These are phyloP conservation scores for Phaseolus coccineus DNA, from an alignment of 331 rosid species.

Conservation along the genomic window DNA sequence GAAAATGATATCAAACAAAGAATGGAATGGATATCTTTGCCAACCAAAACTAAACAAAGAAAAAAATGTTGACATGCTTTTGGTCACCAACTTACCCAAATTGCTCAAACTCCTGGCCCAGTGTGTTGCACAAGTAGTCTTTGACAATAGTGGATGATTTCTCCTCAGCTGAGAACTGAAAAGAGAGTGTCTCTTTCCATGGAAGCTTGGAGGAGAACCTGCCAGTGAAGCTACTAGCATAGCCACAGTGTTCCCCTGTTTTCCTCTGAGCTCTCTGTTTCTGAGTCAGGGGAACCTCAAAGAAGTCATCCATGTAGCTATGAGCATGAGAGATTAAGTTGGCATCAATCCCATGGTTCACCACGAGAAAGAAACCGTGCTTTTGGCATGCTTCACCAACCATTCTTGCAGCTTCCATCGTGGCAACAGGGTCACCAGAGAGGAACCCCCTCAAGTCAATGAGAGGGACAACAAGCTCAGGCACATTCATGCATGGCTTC, in stretches of 20 bases:
- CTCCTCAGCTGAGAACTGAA: constrained; percentile 58
- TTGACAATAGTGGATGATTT: constrained; percentile 49
- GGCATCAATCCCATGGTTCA: constrained; percentile 76
- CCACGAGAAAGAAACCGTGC: constrained; percentile 90
- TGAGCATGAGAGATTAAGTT: constrained; percentile 65
- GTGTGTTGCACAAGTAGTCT: constrained; percentile 54
- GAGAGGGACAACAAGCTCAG: constrained; percentile 71
- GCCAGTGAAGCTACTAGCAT: constrained; percentile 91
- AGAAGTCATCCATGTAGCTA: constrained; percentile 69
- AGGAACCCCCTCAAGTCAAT: constrained; percentile 69
- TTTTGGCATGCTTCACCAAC: constrained; percentile 78
- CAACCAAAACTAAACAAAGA: not conserved
- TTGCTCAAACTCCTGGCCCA: constrained; percentile 66
- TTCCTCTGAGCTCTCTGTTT: constrained; percentile 85
- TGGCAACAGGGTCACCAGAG: constrained; percentile 60
- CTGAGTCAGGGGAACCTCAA: constrained; percentile 65
- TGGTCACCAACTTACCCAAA: constrained; percentile 62
- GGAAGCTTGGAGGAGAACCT: constrained; percentile 88
- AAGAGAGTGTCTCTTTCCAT: constrained; percentile 92
- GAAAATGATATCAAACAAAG: not conserved
- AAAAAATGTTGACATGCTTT: not conserved
- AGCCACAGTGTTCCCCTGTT: constrained; percentile 84
- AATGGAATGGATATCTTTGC: not conserved
- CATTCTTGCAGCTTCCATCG: constrained; percentile 55
- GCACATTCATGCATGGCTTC: constrained; percentile 60